These are phyloP conservation scores for Alternaria longipes DNA, from an alignment of 2,329 filamentous ascomycete genomes.

Conservation along the genomic window DNA sequence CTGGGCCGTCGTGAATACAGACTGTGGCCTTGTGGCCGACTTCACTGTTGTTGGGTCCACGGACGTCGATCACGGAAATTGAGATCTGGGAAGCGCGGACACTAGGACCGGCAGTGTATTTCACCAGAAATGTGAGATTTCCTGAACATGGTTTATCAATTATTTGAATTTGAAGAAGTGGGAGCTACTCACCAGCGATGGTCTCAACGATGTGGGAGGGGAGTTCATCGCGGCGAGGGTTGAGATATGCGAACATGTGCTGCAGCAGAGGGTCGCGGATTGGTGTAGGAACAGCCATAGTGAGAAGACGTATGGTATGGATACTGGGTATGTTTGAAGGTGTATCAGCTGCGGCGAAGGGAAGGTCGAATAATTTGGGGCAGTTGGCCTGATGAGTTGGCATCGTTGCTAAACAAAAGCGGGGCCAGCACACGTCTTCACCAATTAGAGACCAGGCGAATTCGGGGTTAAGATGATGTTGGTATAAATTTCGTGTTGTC, in stretches of 20 bases:
- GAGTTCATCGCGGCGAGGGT: slow-evolving; percentile 5
- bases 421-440: background rate
- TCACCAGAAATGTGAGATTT: slow-evolving; percentile 19
- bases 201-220: slow-evolving; percentile 5
- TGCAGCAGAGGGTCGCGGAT: slow-evolving; percentile 10
- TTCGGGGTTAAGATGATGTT: background rate
- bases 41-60: slow-evolving; percentile 6
- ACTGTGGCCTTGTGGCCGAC: slow-evolving; percentile 14
- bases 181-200: slow-evolving; percentile 2
- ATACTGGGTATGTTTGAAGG: background rate
- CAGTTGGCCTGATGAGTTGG: background rate
- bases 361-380: background rate
- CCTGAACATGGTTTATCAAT: background rate
- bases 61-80: slow-evolving; percentile 10
- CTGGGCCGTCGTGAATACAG: slow-evolving; percentile 9
- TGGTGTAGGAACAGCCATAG: background rate
- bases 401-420: background rate
- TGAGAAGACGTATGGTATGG: background rate
- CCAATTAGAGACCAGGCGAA: background rate
- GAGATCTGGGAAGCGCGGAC: slow-evolving; percentile 10
- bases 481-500: slow-evolving; percentile 10
- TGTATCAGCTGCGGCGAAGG: background rate
- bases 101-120: slow-evolving; percentile 4
- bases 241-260: slow-evolving; percentile 11
- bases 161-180: background rate